phyloP scores from a whole-genome alignment of 1,139 yeast genomes.

The Pichia kudriavzevii region DNA sequence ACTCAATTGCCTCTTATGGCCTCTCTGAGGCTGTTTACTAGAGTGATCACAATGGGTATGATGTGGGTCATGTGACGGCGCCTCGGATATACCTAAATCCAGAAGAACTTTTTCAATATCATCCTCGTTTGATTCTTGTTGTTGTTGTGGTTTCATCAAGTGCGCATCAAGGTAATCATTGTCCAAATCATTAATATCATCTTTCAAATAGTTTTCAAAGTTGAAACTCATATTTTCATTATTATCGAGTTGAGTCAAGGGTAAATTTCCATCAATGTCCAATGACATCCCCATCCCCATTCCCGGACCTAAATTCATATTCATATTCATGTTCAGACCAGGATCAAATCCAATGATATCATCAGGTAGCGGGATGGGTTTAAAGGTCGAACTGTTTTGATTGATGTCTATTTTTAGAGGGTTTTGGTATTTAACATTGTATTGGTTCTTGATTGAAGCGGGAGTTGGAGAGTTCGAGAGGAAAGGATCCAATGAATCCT shows the following conservation, averaged over 20 bases:
- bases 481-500: conserved; percentile 12
- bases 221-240: conserved; percentile 6
- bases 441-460: not conserved
- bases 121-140: conserved; percentile 9
- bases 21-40: too few relatives aligned
- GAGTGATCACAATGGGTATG: too few relatives aligned
- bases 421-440: not conserved
- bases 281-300: not conserved
- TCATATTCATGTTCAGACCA: not conserved
- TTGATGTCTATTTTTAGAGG: not conserved
- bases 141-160: not conserved
- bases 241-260: not conserved
- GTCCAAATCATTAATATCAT: conserved; percentile 9
- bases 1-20: conserved; percentile 31
- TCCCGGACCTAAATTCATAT: too few relatives aligned
- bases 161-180: conserved; percentile 13
- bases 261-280: not conserved
- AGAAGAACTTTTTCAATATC: conserved; percentile 25
- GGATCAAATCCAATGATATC: conserved; percentile 29
- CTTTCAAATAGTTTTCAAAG: conserved; percentile 12
- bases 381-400: conserved; percentile 17
- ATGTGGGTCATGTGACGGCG: conserved; percentile 4
- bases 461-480: conserved; percentile 2
- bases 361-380: conserved; percentile 35
- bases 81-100: conserved; percentile 47